These are phyloP conservation scores for Kurtzmaniella quercitrusa DNA, from an alignment of 1,139 yeast species.

Conservation along the genomic window DNA sequence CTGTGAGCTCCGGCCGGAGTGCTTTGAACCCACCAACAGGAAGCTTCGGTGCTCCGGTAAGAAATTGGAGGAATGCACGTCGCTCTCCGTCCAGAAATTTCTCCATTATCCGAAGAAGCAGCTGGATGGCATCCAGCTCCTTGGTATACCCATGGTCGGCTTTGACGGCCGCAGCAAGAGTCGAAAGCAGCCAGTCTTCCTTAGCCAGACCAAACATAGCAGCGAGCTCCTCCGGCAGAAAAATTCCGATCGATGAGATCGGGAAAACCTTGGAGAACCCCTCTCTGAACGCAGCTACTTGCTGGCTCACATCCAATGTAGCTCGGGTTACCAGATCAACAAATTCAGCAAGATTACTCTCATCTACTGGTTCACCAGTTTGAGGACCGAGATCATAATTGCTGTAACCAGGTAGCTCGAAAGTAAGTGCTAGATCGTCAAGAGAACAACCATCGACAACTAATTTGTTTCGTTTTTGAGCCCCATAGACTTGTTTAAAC, in stretches of 20 bases:
- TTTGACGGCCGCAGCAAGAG: constrained; percentile 56
- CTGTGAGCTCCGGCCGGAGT: constrained; percentile 78
- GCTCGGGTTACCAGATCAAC: constrained; percentile 56
- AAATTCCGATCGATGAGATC: constrained; percentile 62
- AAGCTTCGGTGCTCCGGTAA: constrained; percentile 89
- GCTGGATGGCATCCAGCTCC: constrained; percentile 62
- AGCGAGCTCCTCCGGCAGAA: constrained; percentile 69
- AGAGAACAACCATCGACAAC: constrained; percentile 40
- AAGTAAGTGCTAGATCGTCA: constrained; percentile 56
- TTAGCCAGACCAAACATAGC: constrained; percentile 61
- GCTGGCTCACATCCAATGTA: constrained; percentile 65
- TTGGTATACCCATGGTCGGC: constrained; percentile 90
- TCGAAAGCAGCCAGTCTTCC: constrained; percentile 81
- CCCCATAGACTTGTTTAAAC: constrained; percentile 15
- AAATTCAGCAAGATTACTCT: constrained; percentile 55
- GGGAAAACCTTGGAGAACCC: constrained; percentile 90
- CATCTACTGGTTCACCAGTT: constrained; percentile 41
- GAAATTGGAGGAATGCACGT: constrained; percentile 74
- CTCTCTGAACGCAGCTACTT: constrained; percentile 63
- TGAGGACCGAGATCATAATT: constrained; percentile 61
- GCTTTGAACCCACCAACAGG: constrained; percentile 94
- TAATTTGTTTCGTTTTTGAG: constrained; percentile 19
- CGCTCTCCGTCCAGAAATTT: constrained; percentile 51
- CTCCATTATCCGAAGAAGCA: constrained; percentile 57
- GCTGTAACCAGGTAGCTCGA: constrained; percentile 75